Percentiles rank a stretch among this genome's conserved stretches.
Evolutionary conservation across 257 asterid genomes (phyloP).

Genomic region (Prunella vulgaris): DNA sequence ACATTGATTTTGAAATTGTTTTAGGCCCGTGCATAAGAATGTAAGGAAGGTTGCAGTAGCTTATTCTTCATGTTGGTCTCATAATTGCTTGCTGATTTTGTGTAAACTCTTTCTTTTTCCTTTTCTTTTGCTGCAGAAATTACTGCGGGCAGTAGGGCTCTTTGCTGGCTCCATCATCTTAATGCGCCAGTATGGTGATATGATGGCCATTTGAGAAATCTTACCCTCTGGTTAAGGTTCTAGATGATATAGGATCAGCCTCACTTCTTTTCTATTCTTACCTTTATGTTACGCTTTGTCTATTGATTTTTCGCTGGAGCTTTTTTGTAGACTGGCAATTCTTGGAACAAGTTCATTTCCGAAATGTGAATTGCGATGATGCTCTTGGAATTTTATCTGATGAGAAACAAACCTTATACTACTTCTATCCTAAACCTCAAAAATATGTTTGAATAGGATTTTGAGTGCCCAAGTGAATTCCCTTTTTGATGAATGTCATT

Average conservation of each 20-base stretch:
- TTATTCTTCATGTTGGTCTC: constrained; percentile 3
- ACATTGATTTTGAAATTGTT: neutral
- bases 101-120: neutral
- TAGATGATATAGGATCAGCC: neutral
- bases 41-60: neutral
- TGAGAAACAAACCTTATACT: neutral
- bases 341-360: constrained; percentile 12
- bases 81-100: neutral
- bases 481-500: too few relatives aligned
- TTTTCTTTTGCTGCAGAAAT: constrained; percentile 50
- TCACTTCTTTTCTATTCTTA: neutral
- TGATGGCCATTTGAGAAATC: constrained; percentile 61
- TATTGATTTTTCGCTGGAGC: neutral
- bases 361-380: constrained; percentile 7
- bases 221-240: constrained; percentile 8
- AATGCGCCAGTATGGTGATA: constrained; percentile 80
- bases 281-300: too few relatives aligned
- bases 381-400: neutral
- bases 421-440: neutral
- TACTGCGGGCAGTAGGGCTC: constrained; percentile 69
- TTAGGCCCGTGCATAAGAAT: neutral
- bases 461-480: neutral
- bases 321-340: neutral
- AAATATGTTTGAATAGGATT: neutral
- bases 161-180: constrained; percentile 79